Conservation (phyloP, 164 flowering plant species). For the Vitis rotundifolia region DNA sequence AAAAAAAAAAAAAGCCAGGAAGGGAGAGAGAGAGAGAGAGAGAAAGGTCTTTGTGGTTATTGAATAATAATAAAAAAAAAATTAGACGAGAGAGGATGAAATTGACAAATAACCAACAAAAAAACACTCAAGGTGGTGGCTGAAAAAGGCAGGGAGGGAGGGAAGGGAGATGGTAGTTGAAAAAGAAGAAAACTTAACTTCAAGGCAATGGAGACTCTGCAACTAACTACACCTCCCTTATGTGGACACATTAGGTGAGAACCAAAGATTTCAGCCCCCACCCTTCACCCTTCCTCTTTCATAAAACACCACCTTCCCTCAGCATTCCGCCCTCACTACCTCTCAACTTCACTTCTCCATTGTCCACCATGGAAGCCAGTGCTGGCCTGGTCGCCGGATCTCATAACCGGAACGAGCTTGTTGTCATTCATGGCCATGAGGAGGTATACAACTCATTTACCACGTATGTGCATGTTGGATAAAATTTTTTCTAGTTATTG, state of each 20-base stretch:
- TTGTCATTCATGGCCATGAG: slow-evolving; percentile 95
- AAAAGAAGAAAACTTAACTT: slow-evolving; percentile 64
- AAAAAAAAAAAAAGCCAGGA: too few species aligned
- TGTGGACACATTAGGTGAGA: slow-evolving; percentile 29
- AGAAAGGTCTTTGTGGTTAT: too few species aligned
- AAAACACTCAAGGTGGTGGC: slow-evolving; percentile 5
- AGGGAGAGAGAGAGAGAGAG: too few species aligned
- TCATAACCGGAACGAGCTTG: slow-evolving; percentile 95
- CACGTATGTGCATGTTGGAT: too few species aligned
- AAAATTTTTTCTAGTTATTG: too few species aligned
- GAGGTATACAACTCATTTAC: slow-evolving; percentile 51
- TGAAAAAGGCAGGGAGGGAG: neutral
- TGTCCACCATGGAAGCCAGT: slow-evolving; percentile 76
- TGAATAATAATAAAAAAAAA: neutral
- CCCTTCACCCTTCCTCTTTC: slow-evolving; percentile 6
- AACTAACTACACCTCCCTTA: slow-evolving; percentile 50
- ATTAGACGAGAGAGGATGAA: neutral
- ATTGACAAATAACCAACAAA: neutral
- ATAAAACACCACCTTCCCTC: slow-evolving; percentile 6
- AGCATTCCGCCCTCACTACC: slow-evolving; percentile 1
- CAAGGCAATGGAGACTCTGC: slow-evolving; percentile 92
- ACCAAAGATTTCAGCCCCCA: neutral
- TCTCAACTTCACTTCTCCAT: neutral
- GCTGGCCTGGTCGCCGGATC: slow-evolving; percentile 98
- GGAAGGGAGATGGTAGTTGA: slow-evolving; percentile 38